phyloP scores from a whole-genome alignment of 257 asterid species.

The Rauvolfia tetraphylla region DNA sequence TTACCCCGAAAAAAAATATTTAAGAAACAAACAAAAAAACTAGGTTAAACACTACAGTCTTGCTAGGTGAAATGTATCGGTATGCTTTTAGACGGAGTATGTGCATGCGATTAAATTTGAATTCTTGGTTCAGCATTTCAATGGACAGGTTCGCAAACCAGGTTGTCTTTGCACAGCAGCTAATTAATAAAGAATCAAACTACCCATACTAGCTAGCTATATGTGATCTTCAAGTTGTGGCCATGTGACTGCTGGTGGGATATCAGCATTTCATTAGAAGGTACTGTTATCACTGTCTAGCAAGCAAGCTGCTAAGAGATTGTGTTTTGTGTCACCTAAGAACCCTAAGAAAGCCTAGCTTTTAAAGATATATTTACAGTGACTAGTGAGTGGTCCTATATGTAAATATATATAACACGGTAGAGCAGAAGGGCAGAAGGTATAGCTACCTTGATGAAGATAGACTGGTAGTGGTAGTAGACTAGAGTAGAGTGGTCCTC shows the following conservation, averaged over 20 bases:
- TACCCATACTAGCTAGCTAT: conserved; percentile 6
- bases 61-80: neutral
- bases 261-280: neutral
- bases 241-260: conserved; percentile 4
- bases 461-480: conserved; percentile 10
- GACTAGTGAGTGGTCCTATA: conserved; percentile 31
- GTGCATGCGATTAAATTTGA: neutral
- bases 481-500: conserved; percentile 32
- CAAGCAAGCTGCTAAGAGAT: neutral
- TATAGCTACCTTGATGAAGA: neutral
- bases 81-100: neutral
- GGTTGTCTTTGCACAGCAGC: neutral
- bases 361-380: neutral
- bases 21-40: neutral
- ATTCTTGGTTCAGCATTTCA: neutral
- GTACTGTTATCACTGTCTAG: conserved; percentile 1
- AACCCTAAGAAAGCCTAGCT: conserved; percentile 15
- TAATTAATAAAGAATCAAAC: conserved; percentile 8
- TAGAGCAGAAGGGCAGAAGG: neutral
- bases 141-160: no score
- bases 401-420: no score
- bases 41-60: neutral
- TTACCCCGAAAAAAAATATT: neutral
- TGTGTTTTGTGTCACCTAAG: conserved; percentile 14
- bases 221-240: neutral